Conservation (phyloP, 495 filamentous ascomycete genomes). For the Aspergillus incahuasiensis region DNA sequence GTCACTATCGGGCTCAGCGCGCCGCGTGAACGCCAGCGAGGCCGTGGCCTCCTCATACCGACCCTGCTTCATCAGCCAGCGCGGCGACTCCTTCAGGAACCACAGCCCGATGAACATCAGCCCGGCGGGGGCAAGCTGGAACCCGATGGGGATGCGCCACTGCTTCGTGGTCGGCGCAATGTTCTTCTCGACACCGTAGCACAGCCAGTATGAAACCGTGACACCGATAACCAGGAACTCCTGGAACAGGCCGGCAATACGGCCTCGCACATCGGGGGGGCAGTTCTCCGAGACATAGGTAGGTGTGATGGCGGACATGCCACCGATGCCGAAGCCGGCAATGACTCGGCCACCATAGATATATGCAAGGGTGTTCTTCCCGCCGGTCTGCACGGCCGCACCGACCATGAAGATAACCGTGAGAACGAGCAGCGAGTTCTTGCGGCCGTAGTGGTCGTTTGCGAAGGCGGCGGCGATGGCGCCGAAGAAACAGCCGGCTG, state of each 20-base stretch:
- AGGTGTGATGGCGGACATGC: conserved; percentile 42
- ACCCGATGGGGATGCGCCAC: conserved; percentile 49
- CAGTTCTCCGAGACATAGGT: conserved; percentile 47
- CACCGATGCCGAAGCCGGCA: conserved; percentile 40
- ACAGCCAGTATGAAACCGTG: conserved; percentile 43
- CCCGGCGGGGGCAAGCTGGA: conserved; percentile 50
- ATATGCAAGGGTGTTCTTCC: conserved; percentile 25
- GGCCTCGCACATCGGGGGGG: conserved; percentile 37
- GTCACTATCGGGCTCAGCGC: conserved; percentile 32
- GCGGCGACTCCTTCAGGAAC: conserved; percentile 50
- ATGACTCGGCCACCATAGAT: conserved; percentile 43
- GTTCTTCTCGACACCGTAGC: conserved; percentile 47
- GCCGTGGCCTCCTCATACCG: conserved; percentile 40
- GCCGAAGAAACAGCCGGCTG: conserved; percentile 67
- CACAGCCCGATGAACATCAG: conserved; percentile 47
- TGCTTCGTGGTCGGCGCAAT: conserved; percentile 38
- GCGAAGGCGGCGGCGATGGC: conserved; percentile 54
- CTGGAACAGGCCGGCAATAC: conserved; percentile 40
- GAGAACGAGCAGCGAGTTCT: conserved; percentile 53
- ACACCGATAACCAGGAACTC: conserved; percentile 27
- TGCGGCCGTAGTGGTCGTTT: conserved; percentile 56
- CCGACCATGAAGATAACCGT: conserved; percentile 57
- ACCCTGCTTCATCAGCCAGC: conserved; percentile 50
- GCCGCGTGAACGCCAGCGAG: conserved; percentile 37
- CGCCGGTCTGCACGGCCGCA: conserved; percentile 55